phyloP scores from a whole-genome alignment of 371 early-diverging fungal genomes.

The Funneliformis caledonium region DNA sequence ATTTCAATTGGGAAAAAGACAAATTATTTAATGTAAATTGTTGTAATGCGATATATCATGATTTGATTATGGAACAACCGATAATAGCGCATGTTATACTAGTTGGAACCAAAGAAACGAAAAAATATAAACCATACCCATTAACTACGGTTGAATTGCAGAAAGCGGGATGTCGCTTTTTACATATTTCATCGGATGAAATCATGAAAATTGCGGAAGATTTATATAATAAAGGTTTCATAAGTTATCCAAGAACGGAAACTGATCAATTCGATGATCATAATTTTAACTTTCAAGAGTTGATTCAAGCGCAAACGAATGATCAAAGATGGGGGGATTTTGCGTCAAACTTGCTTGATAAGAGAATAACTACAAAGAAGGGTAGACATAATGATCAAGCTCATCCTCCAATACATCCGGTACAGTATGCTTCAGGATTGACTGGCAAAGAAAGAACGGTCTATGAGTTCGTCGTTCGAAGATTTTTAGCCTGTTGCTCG shows the following conservation, averaged over 20 bases:
- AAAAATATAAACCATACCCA: slow-evolving; percentile 92
- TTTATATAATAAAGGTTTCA: slow-evolving; percentile 87
- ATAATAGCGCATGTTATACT: slow-evolving; percentile 62
- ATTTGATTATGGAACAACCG: slow-evolving; percentile 49
- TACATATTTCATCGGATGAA: slow-evolving; percentile 79
- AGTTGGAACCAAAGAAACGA: slow-evolving; percentile 66
- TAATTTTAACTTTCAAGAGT: neutral
- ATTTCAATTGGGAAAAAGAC: slow-evolving; percentile 78
- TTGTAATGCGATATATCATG: neutral
- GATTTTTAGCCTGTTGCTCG: slow-evolving; percentile 96
- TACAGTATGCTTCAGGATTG: slow-evolving; percentile 68
- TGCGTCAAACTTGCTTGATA: slow-evolving; percentile 61
- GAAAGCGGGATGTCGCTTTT: slow-evolving; percentile 75
- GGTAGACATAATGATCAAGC: slow-evolving; percentile 98
- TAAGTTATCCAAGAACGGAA: slow-evolving; percentile 99
- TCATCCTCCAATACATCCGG: slow-evolving; percentile 99
- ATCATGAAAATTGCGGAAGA: slow-evolving; percentile 91
- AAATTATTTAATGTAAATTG: slow-evolving; percentile 69
- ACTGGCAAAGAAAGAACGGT: slow-evolving; percentile 75
- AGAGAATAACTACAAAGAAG: slow-evolving; percentile 67
- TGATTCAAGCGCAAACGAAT: slow-evolving; percentile 70
- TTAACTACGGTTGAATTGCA: slow-evolving; percentile 96
- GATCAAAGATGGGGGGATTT: slow-evolving; percentile 70
- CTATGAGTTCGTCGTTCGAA: slow-evolving; percentile 91
- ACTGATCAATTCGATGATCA: slow-evolving; percentile 84